Evolutionary conservation across 768 basidiomycete genomes (phyloP), one percentile per base, ranked within the genome.

Genomic region (Suillus americanus): DNA sequence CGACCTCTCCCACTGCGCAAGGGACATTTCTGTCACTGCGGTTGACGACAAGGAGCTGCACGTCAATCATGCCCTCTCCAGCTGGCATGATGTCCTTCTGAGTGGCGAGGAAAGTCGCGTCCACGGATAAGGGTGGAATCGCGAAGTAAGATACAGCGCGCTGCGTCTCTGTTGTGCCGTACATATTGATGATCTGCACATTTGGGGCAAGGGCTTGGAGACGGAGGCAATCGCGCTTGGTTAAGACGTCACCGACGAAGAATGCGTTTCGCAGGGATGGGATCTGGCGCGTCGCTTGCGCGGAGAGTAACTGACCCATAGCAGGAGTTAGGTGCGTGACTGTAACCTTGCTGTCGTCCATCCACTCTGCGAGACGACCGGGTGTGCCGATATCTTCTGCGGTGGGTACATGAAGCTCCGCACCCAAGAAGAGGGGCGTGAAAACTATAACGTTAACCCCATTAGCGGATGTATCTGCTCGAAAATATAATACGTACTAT

Each of bases 81-180:
- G 97, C 97, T 8, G 96, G 96, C 84, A 99, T 97, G 77, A 97
- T 90, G 72, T 99, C 97, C 78, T 99, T 99, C 75, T 96, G 92
- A 2, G 89, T 94, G 28, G 89, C 86, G 48, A 99, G 84, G 85
- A 97, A 98, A 1, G 95, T 95, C 0, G 90, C 84, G 72, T 99
- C 95, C 62, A 83, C 83, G 9, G 89, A 80, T 10, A 97, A 85
- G 61, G 92, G 86, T 2, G 97, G 95, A 69, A 99, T 94, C 25
- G 89, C 85, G 74, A 96, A 98, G 79, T 98, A 99, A 25, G 96
- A 98, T 12, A 99, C 97, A 2, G 97, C 97, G 61, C 97, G 92
- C 75, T 99, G 97, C 9, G 97, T 99, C 79, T 99, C 97, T 25
- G 97, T 99, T 8, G 97, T 99, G 18, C 97, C 97, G 76, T 98